Base-by-base conservation (phyloP, 2,329 filamentous ascomycete species). In the Aphanoascus verrucosus region DNA sequence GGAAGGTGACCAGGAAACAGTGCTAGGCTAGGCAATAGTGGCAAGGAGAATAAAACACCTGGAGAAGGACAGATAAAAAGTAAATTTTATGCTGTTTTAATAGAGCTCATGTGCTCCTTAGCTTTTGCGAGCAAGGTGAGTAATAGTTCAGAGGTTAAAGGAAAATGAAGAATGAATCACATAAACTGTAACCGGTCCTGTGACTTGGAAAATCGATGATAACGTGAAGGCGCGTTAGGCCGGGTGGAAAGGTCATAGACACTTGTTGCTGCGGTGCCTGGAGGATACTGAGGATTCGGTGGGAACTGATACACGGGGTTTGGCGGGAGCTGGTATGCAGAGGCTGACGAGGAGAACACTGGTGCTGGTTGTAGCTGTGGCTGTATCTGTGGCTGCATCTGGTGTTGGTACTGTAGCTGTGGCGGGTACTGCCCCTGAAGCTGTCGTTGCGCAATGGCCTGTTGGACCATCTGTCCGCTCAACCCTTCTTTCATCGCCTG, bases 391-490 rank as follows among this genome's bases (percentile, higher is more conserved):
- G 63, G 63, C 52, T 72, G 68, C n/a, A 69, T n/a, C 67, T 56
- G 66, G 69, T 56, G 66, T 69, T 56, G 34, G n/a, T 47, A 63
- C 52, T 47, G 47, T 42, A 63, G 63, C 49, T 62, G 58, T 45
- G 63, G 63, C 52, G 72, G 68, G n/a, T 68, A 64, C 55, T 74
- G 69, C 31, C 65, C 65, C 56, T 73, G 77, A 52, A 82, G 78
- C 62, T 86, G 82, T 28, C 82, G 76, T 65, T 85, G 82, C 43
- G 77, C 75, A 62, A 89, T 87, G 0, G 84, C 86, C 56, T 86
- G 78, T 59, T 88, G 83, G 6, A 88, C 84, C 55, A 83, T 80
- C 54, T 84, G 81, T 43, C 82, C 84, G 55, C 84, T 81, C 56
- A 83, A 71, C 0, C 84, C 84, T 54, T 85, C 78, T 62, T 80